Conservation (phyloP, 805 yeast genomes). For the Wickerhamomyces canadensis region DNA sequence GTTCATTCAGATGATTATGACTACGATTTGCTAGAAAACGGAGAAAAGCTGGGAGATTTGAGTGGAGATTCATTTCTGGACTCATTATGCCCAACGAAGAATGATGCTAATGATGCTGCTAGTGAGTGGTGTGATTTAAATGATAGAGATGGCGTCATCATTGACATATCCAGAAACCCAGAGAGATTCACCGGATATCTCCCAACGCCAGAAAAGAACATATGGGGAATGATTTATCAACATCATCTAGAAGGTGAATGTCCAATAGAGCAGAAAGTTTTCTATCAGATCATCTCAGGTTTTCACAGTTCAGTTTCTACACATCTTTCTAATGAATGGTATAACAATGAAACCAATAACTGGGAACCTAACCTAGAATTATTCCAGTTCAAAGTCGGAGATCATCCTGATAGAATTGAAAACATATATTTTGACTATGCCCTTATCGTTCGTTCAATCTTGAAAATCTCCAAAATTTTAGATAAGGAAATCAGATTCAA, state of each 20-base stretch:
- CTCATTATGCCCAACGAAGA: constrained; percentile 28
- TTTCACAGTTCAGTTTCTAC: constrained; percentile 95
- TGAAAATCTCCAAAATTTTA: constrained; percentile 54
- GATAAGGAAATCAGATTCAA: constrained; percentile 45
- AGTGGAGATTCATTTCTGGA: constrained; percentile 31
- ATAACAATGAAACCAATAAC: constrained; percentile 62
- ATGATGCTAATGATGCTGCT: constrained; percentile 31
- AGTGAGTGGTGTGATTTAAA: constrained; percentile 68
- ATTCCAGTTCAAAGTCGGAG: constrained; percentile 87
- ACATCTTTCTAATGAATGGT: constrained; percentile 81
- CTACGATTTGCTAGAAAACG: constrained; percentile 22
- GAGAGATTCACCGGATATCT: constrained; percentile 96
- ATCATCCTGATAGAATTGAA: constrained; percentile 78
- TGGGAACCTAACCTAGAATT: constrained; percentile 81
- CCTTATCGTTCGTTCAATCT: constrained; percentile 72
- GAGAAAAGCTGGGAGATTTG: constrained; percentile 42
- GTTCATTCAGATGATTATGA: constrained; percentile 23
- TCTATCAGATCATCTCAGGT: constrained; percentile 83
- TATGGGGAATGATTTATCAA: constrained; percentile 89
- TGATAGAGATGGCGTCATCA: constrained; percentile 70
- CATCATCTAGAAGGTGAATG: constrained; percentile 62
- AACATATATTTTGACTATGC: constrained; percentile 93
- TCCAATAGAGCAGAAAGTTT: constrained; percentile 76
- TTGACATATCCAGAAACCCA: constrained; percentile 82
- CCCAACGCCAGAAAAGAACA: constrained; percentile 85